A percentile compares a stretch with the other conserved stretches of the same genome.
Evolutionary conservation across 2,329 filamentous ascomycete species (phyloP).

Genomic region (Claviceps arundinis): DNA sequence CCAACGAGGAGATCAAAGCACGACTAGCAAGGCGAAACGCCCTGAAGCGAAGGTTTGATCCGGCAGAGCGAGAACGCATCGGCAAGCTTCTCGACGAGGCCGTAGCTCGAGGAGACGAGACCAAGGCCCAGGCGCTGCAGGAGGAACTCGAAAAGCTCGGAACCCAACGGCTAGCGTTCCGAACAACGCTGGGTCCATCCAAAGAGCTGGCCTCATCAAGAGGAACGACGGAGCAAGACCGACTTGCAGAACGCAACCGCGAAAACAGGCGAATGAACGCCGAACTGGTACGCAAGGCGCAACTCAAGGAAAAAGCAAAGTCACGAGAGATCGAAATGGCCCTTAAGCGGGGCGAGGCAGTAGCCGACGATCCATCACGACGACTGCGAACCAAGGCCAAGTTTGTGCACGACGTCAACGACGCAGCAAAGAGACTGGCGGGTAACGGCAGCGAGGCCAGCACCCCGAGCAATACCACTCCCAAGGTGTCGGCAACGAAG

Average conservation of each 20-base stretch:
- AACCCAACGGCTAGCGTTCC: constrained; percentile 60
- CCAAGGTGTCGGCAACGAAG: constrained; percentile 32
- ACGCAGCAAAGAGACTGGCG: constrained; percentile 29
- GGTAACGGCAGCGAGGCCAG: constrained; percentile 34
- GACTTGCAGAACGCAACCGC: constrained; percentile 69
- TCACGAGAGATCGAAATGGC: constrained; percentile 47
- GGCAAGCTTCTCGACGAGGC: constrained; percentile 54
- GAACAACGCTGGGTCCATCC: constrained; percentile 43
- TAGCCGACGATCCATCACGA: constrained; percentile 44
- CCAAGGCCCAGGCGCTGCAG: constrained; percentile 39
- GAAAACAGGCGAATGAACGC: constrained; percentile 73
- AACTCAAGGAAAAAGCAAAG: constrained; percentile 64
- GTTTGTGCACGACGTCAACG: constrained; percentile 52
- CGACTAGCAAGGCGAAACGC: constrained; percentile 61
- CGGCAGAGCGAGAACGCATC: constrained; percentile 55
- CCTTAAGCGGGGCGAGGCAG: constrained; percentile 48
- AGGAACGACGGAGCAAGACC: constrained; percentile 58
- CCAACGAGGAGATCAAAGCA: constrained; percentile 65
- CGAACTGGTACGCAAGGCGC: constrained; percentile 83
- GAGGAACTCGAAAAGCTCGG: constrained; percentile 50
- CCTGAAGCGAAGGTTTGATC: constrained; percentile 52
- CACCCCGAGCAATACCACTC: constrained; percentile 40
- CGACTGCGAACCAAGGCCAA: constrained; percentile 55
- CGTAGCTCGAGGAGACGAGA: constrained; percentile 47
- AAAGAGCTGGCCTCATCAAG: constrained; percentile 38